A percentile compares a stretch with the other conserved stretches of the same genome.
Conservation (phyloP, 176 grass and related monocot species). For the Urochloa ruziziensis region DNA sequence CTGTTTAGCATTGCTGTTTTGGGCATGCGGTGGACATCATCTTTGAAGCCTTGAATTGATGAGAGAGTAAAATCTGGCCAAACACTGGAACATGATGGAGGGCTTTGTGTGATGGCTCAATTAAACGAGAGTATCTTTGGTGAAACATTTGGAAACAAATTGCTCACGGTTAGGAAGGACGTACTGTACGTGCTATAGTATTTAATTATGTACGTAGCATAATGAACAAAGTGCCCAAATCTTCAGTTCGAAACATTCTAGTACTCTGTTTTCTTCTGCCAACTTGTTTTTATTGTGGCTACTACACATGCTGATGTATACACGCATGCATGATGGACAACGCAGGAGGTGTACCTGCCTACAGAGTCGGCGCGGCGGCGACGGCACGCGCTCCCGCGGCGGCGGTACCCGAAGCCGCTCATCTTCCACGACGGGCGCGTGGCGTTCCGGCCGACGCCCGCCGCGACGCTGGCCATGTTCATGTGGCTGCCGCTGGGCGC, state of each 20-base stretch:
- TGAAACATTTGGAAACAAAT: not conserved
- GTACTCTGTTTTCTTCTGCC: not conserved
- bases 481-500: constrained; percentile 63
- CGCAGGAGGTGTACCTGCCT: constrained; percentile 62
- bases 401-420: constrained; percentile 49
- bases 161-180: not conserved
- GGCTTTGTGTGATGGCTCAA: not conserved
- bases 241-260: not conserved
- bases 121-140: not conserved
- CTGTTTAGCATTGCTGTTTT: not conserved
- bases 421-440: constrained; percentile 92
- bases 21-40: not conserved
- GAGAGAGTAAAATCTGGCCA: not conserved
- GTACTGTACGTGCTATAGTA: not conserved
- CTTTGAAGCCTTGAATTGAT: not conserved
- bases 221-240: not conserved
- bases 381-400: constrained; percentile 36
- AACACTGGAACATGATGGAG: not conserved
- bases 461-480: constrained; percentile 55
- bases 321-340: not conserved
- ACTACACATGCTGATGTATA: not conserved
- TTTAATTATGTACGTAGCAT: too few relatives aligned
- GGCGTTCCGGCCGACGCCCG: constrained; percentile 60
- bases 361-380: constrained; percentile 34
- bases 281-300: not conserved